Base-by-base conservation (phyloP, 1,284 basidiomycete species). In the Flammula alnicola region DNA sequence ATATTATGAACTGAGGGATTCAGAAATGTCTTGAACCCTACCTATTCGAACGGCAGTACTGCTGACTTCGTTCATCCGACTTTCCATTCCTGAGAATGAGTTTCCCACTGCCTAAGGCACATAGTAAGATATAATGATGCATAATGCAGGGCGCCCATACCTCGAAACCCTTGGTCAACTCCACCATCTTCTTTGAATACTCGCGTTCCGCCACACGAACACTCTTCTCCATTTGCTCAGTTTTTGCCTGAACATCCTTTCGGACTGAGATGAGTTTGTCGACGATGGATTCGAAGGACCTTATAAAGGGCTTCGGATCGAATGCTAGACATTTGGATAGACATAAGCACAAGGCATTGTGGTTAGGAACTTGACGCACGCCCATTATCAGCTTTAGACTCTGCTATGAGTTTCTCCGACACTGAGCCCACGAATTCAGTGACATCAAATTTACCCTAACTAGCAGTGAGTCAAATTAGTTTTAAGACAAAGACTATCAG, bases 41-140 rank as follows among this genome's bases (percentile, higher is more conserved):
- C 95, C 96, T 63, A 99, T 98, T 33, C 95, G 82, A 46, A 98
- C 89, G 2, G 97, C 95, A 5, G 95, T 95, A 48, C 93, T 83
- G 16, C 95, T 94, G 17, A 99, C 96, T 63, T 96, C 91, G 46
- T 87, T 94, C 77, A 99, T 95, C 63, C 84, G 86, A 58, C 75
- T 83, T 68, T 95, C 93, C 83, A 95, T 92, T 4, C 82, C 84
- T 19, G 82, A 74, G 71, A 95, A 95, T 0, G 92, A 91, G 55
- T 81, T 83, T 7, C 89, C 87, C 20, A 94, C 92, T 33, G 84
- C 80, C 91, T 95, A 54, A 25, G 48, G 3, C 25, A 25, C 27
- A 26, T 27, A 42, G 45, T 37, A 52, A 42, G 52, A 44, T 17
- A 23, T 35, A 30, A 10, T n/a, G 30, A 11, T 30, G 44, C 36